Conservation (phyloP, 768 basidiomycete genomes). For the Sporobolomyces pararoseus region DNA sequence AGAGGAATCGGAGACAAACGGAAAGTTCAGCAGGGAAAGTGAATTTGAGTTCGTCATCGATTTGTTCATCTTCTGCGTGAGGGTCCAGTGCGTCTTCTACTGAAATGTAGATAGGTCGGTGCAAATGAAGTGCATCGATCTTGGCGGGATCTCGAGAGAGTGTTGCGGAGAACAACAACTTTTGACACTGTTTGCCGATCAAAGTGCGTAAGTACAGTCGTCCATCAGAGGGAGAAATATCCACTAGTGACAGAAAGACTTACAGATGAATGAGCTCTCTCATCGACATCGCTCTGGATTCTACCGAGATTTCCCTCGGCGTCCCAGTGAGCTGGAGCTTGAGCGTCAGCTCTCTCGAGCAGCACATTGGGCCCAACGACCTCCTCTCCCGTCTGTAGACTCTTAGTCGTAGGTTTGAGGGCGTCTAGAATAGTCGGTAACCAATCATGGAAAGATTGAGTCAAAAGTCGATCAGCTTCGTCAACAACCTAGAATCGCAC, state of each 20-base stretch:
- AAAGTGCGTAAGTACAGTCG: no score
- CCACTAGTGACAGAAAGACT: no score
- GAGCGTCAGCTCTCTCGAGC: conserved; percentile 53
- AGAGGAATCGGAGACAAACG: conserved; percentile 54
- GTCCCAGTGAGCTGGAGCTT: conserved; percentile 57
- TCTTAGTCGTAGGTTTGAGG: conserved; percentile 52
- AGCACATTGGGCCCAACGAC: neutral
- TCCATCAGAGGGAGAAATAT: no score
- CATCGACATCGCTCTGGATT: conserved; percentile 58
- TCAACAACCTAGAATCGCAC: conserved; percentile 79
- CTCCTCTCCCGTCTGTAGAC: conserved; percentile 42
- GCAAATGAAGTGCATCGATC: conserved; percentile 72
- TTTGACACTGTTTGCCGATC: conserved; percentile 72
- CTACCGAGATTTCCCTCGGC: conserved; percentile 48
- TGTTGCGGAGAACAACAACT: conserved; percentile 92
- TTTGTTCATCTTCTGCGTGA: conserved; percentile 61
- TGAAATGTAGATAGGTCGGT: conserved; percentile 80
- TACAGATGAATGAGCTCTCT: conserved; percentile 47
- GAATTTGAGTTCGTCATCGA: conserved; percentile 49
- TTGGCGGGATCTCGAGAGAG: conserved; percentile 91
- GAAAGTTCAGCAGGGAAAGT: conserved; percentile 72
- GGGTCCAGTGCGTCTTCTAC: conserved; percentile 58
- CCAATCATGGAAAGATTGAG: conserved; percentile 97
- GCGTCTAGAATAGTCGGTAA: conserved; percentile 75
- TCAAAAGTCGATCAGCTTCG: conserved; percentile 92